Base-by-base conservation (phyloP, 768 basidiomycete species). In the Lactifluus hygrophoroides region DNA sequence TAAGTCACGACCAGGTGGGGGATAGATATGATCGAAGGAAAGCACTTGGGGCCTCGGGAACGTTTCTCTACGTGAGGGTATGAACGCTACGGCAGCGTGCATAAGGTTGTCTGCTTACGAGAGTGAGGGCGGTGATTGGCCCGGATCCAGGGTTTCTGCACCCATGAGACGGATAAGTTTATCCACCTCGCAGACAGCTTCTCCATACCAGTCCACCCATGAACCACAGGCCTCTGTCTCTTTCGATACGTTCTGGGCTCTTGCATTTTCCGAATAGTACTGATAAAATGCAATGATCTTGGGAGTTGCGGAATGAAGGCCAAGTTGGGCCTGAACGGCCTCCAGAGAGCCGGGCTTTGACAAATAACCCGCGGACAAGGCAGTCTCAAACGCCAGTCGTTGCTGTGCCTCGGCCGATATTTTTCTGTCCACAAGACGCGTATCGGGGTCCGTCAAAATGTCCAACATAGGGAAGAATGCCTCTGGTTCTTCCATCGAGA, bases 141-240 rank as follows among this genome's bases (percentile, higher is more conserved):
- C 50, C 19, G 76, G 58, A 56, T 80, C 79, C 54, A 81, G 76
- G 14, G 78, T 72, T 61, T 84, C 77, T 17, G 75, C 65, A 17
- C 78, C 76, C 27, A 75, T 80, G 21, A 90, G 71, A 37, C 74
- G 76, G 21, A 74, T 72, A 50, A 90, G 74, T 4, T 73, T 77
- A 62, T 86, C 78, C 16, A 79, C 76, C 61, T 87, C 83, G 66
- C 90, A 93, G 1, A 86, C 77, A 27, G 82, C 75, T 49, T 80
- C 69, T 1, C 90, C 89, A 66, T 90, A 86, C 90, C 88, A 90
- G 56, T 88, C 88, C 11, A 89, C 85, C 90, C 86, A 93, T 13
- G 85, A 85, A 2, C 77, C 83, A 65, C 85, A 88, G 5, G 71
- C 66, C 8, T 67, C 68, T 11, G 68, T 70, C 35, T 66, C 58